Evolutionary conservation across 2,329 filamentous ascomycete species (phyloP).

Genomic region (Aspergillus fumigatus): DNA sequence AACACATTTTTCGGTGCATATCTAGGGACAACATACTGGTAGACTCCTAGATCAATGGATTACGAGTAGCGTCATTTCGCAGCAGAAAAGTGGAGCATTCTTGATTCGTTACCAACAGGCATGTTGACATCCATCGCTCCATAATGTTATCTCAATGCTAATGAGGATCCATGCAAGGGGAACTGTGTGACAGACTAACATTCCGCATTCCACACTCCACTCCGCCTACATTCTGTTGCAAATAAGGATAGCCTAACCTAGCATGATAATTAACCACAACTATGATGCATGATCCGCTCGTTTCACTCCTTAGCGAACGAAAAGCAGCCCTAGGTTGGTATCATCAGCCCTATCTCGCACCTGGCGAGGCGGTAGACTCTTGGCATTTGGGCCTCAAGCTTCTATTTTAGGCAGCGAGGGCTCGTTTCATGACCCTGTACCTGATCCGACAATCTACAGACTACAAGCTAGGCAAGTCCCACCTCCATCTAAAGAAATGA

Average conservation of each 20-base stretch:
- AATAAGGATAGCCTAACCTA: not conserved
- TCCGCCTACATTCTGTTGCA: not conserved
- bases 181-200: not conserved
- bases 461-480: not conserved
- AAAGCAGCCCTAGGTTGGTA: not conserved
- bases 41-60: not conserved
- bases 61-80: not conserved
- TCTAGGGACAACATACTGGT: not conserved
- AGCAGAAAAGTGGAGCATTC: not conserved
- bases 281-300: not conserved
- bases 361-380: not conserved
- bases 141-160: not conserved
- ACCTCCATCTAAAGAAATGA: not conserved
- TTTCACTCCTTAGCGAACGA: not conserved
- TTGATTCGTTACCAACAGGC: not conserved
- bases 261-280: not conserved
- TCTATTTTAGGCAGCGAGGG: not conserved
- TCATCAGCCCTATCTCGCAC: not conserved
- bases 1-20: not conserved
- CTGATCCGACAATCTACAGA: not conserved
- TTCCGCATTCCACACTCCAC: not conserved
- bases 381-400: not conserved
- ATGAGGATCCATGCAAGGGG: not conserved
- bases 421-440: not conserved
- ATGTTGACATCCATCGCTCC: not conserved